Conservation (phyloP, 78 protist species). For the slime mould (Dictyostelium discoideum) region DNA sequence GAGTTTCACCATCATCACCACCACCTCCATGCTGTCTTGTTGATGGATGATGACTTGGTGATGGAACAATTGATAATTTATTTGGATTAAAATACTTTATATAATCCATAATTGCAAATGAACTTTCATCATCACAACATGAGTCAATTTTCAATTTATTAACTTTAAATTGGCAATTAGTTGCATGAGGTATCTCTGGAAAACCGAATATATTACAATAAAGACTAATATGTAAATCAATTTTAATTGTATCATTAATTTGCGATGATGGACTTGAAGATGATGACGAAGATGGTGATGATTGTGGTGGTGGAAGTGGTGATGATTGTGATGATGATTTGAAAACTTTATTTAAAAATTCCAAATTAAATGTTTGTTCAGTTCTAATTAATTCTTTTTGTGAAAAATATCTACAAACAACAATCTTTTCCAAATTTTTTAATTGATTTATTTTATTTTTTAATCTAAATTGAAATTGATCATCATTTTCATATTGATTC, state of each 20-base stretch:
- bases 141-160: not conserved
- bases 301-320: not conserved
- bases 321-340: not conserved
- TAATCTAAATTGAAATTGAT: not conserved
- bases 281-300: not conserved
- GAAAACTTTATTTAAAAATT: not conserved
- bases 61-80: not conserved
- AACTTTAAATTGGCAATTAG: not conserved
- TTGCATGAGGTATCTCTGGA: not conserved
- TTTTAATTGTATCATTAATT: not conserved
- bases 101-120: not conserved
- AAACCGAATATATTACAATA: not conserved
- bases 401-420: not conserved
- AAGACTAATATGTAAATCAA: constrained; percentile 7
- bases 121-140: not conserved
- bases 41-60: not conserved
- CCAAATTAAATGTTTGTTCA: not conserved
- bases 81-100: not conserved
- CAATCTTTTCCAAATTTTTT: not conserved
- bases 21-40: too few relatives aligned
- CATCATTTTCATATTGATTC: not conserved
- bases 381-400: constrained; percentile 11
- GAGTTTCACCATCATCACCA: too few relatives aligned
- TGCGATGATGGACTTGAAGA: not conserved
- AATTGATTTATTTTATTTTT: not conserved